Conservation (phyloP, 257 asterid genomes). For the Nicotiana obtusifolia region DNA sequence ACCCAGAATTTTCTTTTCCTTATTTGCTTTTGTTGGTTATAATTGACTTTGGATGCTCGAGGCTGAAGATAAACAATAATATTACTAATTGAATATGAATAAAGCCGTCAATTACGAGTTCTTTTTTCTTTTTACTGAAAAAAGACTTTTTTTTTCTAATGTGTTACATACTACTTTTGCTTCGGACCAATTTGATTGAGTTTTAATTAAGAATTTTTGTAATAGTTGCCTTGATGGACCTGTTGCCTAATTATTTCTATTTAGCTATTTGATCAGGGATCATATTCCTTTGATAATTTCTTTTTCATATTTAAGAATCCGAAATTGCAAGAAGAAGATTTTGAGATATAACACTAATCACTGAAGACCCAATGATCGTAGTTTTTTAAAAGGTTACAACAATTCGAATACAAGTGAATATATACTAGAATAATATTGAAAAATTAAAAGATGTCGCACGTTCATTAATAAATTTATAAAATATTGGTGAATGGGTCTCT, state of each 20-base stretch:
- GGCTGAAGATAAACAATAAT: background rate
- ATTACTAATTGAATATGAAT: background rate
- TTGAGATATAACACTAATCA: background rate
- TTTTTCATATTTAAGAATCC: background rate
- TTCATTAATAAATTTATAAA: too few relatives aligned
- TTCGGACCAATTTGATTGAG: background rate
- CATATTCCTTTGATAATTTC: background rate
- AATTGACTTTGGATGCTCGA: constrained; percentile 22
- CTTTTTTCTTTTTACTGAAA: background rate
- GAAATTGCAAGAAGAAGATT: background rate
- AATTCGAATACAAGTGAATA: background rate
- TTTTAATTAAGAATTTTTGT: too few relatives aligned
- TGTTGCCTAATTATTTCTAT: background rate
- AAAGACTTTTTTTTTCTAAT: background rate
- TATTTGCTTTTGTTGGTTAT: background rate
- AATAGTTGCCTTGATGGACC: too few relatives aligned
- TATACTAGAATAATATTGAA: background rate
- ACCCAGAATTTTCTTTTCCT: background rate
- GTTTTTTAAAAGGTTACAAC: background rate
- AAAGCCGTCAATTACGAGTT: constrained; percentile 21
- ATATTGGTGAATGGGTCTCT: too few relatives aligned
- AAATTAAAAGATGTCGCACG: background rate
- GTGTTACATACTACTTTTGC: background rate
- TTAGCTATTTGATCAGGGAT: background rate
- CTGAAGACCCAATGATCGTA: background rate